These are phyloP conservation scores for Quercus phellos DNA, from an alignment of 331 rosid species.

Conservation along the genomic window DNA sequence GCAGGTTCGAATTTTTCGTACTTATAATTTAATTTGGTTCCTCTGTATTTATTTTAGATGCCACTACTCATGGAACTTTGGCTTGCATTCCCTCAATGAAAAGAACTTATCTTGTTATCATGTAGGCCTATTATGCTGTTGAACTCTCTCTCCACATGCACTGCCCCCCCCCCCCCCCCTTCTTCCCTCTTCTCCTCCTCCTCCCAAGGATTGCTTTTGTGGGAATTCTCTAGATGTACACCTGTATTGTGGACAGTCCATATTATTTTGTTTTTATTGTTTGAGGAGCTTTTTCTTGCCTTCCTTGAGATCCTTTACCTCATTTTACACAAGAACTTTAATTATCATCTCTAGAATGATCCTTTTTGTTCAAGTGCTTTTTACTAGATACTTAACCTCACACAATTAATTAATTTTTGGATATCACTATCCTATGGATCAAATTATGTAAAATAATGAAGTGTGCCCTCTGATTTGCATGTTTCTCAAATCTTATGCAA, in stretches of 20 bases:
- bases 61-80: background rate
- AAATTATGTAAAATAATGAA: background rate
- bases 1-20: conserved; percentile 32
- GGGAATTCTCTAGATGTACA: no score
- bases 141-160: no score
- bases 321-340: background rate
- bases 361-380: background rate
- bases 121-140: no score
- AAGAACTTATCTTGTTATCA: no score
- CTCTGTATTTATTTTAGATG: background rate
- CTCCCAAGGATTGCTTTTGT: no score
- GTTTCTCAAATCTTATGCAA: background rate
- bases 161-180: no score
- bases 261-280: background rate
- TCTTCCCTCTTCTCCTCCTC: no score
- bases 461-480: background rate
- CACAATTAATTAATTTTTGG: background rate
- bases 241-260: background rate
- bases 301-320: background rate
- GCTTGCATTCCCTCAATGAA: background rate
- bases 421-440: background rate
- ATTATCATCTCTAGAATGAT: background rate
- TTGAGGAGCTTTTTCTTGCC: background rate
- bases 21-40: background rate
- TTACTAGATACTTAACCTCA: background rate